phyloP scores from a whole-genome alignment of 306 rosid genomes.

The Ceratonia siliqua region DNA sequence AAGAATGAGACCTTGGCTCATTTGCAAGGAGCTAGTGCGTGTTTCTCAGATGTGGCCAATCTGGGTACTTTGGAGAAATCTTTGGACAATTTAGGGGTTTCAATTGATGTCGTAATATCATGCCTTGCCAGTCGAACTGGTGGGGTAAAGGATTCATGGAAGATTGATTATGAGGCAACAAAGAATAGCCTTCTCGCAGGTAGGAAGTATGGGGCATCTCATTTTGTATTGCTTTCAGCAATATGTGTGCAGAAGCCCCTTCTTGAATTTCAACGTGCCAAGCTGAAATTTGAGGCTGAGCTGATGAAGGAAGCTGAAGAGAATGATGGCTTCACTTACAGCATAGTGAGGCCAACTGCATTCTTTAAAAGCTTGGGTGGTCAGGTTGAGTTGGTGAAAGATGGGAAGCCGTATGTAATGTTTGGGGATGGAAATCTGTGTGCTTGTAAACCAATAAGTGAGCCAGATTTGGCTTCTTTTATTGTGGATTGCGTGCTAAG shows the following conservation, averaged over 20 bases:
- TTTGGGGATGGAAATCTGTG: conserved; percentile 97
- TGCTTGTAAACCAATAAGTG: conserved; percentile 93
- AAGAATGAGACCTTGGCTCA: conserved; percentile 60
- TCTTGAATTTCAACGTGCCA: conserved; percentile 90
- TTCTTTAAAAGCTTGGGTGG: conserved; percentile 98
- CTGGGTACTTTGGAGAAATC: conserved; percentile 64
- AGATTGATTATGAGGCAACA: conserved; percentile 95
- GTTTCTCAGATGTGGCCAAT: conserved; percentile 81
- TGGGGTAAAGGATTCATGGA: conserved; percentile 94
- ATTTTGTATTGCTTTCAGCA: conserved; percentile 92
- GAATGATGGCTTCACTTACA: conserved; percentile 65
- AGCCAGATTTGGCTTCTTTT: conserved; percentile 86
- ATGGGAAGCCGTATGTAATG: conserved; percentile 99
- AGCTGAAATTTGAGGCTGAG: conserved; percentile 88
- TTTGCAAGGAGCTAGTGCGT: conserved; percentile 75
- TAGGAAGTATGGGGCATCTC: conserved; percentile 79
- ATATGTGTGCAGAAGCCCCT: conserved; percentile 97
- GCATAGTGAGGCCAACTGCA: conserved; percentile 95
- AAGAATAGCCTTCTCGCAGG: conserved; percentile 83
- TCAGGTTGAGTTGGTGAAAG: conserved; percentile 96
- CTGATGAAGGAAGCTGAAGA: conserved; percentile 60
- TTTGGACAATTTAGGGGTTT: conserved; percentile 46
- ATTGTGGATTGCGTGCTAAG: conserved; percentile 78
- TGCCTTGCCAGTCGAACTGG: conserved; percentile 95
- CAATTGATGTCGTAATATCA: conserved; percentile 86